These are phyloP conservation scores for Trichoderma semiorbis DNA, from an alignment of 2,329 filamentous ascomycete genomes.

Conservation along the genomic window DNA sequence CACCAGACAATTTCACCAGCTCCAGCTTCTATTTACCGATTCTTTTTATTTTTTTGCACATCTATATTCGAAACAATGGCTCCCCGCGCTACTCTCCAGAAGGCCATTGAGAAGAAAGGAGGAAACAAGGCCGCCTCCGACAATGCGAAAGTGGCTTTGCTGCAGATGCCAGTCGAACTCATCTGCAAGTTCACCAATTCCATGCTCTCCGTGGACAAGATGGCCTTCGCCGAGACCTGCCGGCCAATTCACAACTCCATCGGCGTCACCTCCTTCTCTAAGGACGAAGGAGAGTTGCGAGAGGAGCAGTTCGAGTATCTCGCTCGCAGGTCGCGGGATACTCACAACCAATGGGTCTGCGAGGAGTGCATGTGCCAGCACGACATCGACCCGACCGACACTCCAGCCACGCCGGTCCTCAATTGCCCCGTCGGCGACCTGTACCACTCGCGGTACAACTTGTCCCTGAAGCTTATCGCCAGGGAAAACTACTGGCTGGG, in stretches of 20 bases:
- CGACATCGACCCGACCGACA: background rate
- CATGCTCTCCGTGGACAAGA: background rate
- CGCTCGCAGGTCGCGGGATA: conserved; percentile 8
- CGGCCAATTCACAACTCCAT: background rate
- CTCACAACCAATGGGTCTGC: conserved; percentile 19
- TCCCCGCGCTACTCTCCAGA: background rate
- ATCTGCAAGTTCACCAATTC: background rate
- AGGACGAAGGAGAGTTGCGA: background rate
- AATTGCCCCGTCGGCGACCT: background rate
- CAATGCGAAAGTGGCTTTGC: background rate
- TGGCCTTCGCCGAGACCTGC: conserved; percentile 1
- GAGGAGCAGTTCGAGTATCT: conserved; percentile 7
- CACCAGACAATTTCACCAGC: background rate
- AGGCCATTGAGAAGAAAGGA: background rate
- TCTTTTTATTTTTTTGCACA: background rate
- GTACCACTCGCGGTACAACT: background rate
- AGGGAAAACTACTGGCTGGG: background rate
- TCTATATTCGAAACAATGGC: background rate
- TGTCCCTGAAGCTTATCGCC: background rate
- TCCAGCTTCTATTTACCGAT: background rate
- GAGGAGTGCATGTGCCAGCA: conserved; percentile 16
- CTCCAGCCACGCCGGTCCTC: background rate
- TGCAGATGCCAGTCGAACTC: conserved; percentile 8
- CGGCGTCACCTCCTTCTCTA: background rate
- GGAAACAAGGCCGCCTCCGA: background rate